These are phyloP conservation scores for Yamadazyma scolyti DNA, from an alignment of 805 yeast species.

Conservation along the genomic window DNA sequence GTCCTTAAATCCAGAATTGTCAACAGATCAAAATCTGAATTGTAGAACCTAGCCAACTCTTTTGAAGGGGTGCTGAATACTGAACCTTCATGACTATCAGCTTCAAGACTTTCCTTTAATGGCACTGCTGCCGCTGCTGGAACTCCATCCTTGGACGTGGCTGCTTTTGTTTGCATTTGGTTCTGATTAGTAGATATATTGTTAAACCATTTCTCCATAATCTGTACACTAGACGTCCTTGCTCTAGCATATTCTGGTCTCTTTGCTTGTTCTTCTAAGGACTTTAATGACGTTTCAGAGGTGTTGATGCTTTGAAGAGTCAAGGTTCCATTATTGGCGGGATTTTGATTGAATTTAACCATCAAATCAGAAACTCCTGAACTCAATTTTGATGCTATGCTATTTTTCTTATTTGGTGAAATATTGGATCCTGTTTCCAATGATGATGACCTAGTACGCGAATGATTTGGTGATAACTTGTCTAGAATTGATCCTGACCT, in stretches of 20 bases:
- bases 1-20: constrained; percentile 31
- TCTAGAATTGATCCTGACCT: constrained; percentile 25
- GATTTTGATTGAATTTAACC: constrained; percentile 29
- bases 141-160: not conserved
- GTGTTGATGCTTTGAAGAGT: constrained; percentile 8
- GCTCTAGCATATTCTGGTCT: constrained; percentile 25
- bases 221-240: constrained; percentile 36
- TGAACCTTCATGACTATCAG: constrained; percentile 17
- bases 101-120: constrained; percentile 9
- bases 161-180: constrained; percentile 3
- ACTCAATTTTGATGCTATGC: constrained; percentile 36
- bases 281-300: constrained; percentile 31
- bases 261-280: constrained; percentile 21
- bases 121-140: constrained; percentile 1
- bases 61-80: constrained; percentile 16
- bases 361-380: constrained; percentile 40
- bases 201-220: constrained; percentile 43
- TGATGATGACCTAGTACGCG: constrained; percentile 38
- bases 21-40: constrained; percentile 32
- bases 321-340: constrained; percentile 1
- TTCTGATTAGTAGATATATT: constrained; percentile 18
- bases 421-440: constrained; percentile 10
- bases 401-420: constrained; percentile 21
- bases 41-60: constrained; percentile 30
- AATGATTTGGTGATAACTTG: constrained; percentile 30